Percentiles rank a stretch among this genome's conserved stretches.
phyloP scores from a whole-genome alignment of 2,329 filamentous ascomycete species.

The Akanthomyces uredinophilus region DNA sequence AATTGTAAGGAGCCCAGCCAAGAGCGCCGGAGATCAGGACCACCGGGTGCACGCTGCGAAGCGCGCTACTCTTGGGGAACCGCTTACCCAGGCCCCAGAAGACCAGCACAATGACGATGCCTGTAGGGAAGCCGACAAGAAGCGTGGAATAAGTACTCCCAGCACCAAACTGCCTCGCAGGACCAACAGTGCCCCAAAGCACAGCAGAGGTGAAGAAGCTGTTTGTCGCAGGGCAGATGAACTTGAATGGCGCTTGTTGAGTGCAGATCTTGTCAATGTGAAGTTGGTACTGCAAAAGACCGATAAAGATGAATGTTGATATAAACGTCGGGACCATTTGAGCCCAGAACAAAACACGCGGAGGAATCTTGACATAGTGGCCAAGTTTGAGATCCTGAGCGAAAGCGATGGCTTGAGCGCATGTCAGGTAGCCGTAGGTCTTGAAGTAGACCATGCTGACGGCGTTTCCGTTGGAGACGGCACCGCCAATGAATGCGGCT shows the following conservation, averaged over 20 bases:
- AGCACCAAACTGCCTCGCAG: slow-evolving; percentile 32
- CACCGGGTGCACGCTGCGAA: slow-evolving; percentile 37
- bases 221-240: slow-evolving; percentile 28
- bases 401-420: slow-evolving; percentile 32
- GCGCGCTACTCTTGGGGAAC: slow-evolving; percentile 27
- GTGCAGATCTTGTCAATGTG: slow-evolving; percentile 27
- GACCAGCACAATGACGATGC: slow-evolving; percentile 28
- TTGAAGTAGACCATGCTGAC: slow-evolving; percentile 46
- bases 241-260: slow-evolving; percentile 20
- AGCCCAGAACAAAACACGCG: slow-evolving; percentile 31
- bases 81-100: slow-evolving; percentile 29
- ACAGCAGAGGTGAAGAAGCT: slow-evolving; percentile 35
- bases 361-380: slow-evolving; percentile 36
- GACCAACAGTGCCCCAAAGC: slow-evolving; percentile 37
- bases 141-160: slow-evolving; percentile 32
- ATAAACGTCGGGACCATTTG: slow-evolving; percentile 32
- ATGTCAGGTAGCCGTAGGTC: slow-evolving; percentile 33
- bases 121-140: slow-evolving; percentile 32
- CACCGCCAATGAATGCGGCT: slow-evolving; percentile 44
- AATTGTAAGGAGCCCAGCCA: slow-evolving; percentile 35
- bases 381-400: slow-evolving; percentile 37
- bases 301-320: slow-evolving; percentile 31
- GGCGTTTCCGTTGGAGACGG: slow-evolving; percentile 37
- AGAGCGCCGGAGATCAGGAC: slow-evolving; percentile 33
- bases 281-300: slow-evolving; percentile 32